These are phyloP conservation scores for Syzygium syzygioides DNA, from an alignment of 441 rosid species.

Conservation along the genomic window DNA sequence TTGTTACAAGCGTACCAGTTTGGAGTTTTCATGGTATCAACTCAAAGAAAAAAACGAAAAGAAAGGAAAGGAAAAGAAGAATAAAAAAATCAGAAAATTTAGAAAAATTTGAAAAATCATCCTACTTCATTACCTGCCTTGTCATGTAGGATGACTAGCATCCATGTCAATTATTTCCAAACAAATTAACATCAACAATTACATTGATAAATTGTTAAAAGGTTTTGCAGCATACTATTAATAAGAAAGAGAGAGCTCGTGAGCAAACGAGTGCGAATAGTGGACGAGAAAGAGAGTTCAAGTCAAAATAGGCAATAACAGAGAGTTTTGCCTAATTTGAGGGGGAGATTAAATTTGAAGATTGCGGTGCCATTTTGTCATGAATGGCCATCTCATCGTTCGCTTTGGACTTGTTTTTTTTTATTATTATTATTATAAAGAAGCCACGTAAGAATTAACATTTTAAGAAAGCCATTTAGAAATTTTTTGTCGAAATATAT, in stretches of 20 bases:
- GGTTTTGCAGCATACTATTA: fast-evolving
- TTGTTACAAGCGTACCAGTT: too few relatives aligned
- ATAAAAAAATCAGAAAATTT: not conserved
- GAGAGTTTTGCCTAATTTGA: not conserved
- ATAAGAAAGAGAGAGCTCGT: not conserved
- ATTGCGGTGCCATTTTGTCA: not conserved
- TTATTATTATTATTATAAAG: not conserved
- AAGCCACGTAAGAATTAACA: not conserved
- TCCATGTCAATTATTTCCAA: fast-evolving
- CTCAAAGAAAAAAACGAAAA: too few relatives aligned
- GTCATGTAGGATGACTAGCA: not conserved
- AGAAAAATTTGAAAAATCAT: not conserved
- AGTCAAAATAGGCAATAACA: not conserved
- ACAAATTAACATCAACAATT: fast-evolving
- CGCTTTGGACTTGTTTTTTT: not conserved
- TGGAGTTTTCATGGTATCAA: too few relatives aligned
- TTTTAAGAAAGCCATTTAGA: not conserved
- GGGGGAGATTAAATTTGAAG: not conserved
- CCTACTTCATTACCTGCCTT: fast-evolving
- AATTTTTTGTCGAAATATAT: not conserved
- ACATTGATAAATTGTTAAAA: not conserved
- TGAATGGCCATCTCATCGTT: not conserved
- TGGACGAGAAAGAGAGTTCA: not conserved
- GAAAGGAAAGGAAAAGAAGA: not conserved
- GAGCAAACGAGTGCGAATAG: not conserved